Conservation (phyloP, 352 stramenopile genomes). For the Globisporangium nagaii region DNA sequence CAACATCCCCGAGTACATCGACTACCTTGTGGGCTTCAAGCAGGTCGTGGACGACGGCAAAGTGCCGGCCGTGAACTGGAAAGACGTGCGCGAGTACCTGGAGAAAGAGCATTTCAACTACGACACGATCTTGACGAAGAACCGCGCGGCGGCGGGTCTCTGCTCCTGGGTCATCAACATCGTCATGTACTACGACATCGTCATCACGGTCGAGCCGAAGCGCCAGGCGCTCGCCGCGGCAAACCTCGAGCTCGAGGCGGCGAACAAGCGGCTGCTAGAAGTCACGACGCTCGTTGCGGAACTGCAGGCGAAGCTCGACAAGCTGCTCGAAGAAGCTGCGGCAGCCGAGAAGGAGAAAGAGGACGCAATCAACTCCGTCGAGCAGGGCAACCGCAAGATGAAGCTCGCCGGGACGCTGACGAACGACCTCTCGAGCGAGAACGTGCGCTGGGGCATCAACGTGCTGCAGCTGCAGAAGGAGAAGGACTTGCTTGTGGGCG, state of each 20-base stretch:
- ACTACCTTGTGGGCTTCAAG: slow-evolving; percentile 92
- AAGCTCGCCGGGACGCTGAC: slow-evolving; percentile 93
- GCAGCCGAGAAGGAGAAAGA: slow-evolving; percentile 92
- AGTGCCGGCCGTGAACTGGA: slow-evolving; percentile 91
- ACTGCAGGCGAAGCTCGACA: slow-evolving; percentile 91
- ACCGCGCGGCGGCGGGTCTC: slow-evolving; percentile 90
- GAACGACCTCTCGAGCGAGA: slow-evolving; percentile 93
- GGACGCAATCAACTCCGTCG: slow-evolving; percentile 89
- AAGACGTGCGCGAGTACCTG: slow-evolving; percentile 91
- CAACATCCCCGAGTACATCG: slow-evolving; percentile 95
- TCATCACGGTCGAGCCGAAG: slow-evolving; percentile 94
- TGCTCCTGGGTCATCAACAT: slow-evolving; percentile 96
- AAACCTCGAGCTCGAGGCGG: slow-evolving; percentile 87
- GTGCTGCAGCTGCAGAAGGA: slow-evolving; percentile 90
- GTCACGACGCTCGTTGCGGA: slow-evolving; percentile 91
- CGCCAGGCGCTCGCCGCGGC: slow-evolving; percentile 88
- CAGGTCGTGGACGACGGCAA: slow-evolving; percentile 91
- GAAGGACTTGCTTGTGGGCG: slow-evolving; percentile 90
- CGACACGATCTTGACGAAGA: slow-evolving; percentile 93
- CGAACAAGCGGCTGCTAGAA: slow-evolving; percentile 85
- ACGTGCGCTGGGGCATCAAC: slow-evolving; percentile 93
- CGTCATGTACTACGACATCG: slow-evolving; percentile 96
- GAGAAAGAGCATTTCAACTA: slow-evolving; percentile 94
- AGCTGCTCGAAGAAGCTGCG: slow-evolving; percentile 86
- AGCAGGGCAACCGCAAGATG: slow-evolving; percentile 92